These are phyloP conservation scores for Pichia thaimueangensis DNA, from an alignment of 805 yeast genomes.

Conservation along the genomic window DNA sequence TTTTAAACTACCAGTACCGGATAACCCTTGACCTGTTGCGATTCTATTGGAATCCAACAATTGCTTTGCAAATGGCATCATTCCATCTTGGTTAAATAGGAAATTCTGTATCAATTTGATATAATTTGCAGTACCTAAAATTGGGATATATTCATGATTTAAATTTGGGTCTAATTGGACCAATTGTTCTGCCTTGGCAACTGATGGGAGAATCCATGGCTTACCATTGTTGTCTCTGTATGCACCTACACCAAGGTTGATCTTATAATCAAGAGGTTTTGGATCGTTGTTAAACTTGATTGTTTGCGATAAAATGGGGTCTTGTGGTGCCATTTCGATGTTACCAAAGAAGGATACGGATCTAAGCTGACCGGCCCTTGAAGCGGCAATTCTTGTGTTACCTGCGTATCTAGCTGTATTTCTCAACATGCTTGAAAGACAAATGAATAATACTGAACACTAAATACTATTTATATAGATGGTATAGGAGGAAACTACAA, in stretches of 20 bases:
- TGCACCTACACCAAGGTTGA: slow-evolving; percentile 80
- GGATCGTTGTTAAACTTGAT: slow-evolving; percentile 66
- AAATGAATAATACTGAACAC: too few relatives aligned
- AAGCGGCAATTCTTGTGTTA: background rate
- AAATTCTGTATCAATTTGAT: slow-evolving; percentile 61
- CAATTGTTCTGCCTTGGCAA: slow-evolving; percentile 53
- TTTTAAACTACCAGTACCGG: slow-evolving; percentile 93
- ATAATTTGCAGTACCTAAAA: slow-evolving; percentile 69
- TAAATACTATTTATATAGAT: too few relatives aligned
- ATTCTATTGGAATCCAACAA: slow-evolving; percentile 58
- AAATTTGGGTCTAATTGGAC: slow-evolving; percentile 39
- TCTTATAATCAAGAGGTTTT: slow-evolving; percentile 39
- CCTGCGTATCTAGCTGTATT: too few relatives aligned
- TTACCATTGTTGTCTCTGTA: slow-evolving; percentile 83
- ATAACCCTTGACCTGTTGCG: slow-evolving; percentile 80
- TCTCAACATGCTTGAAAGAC: too few relatives aligned
- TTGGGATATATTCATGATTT: slow-evolving; percentile 83
- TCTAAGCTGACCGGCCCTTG: background rate
- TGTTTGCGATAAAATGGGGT: slow-evolving; percentile 76
- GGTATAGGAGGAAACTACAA: too few relatives aligned
- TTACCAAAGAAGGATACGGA: background rate
- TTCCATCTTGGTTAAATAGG: slow-evolving; percentile 45
- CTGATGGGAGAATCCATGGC: slow-evolving; percentile 83
- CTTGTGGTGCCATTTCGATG: slow-evolving; percentile 60
- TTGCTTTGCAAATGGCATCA: slow-evolving; percentile 31